phyloP scores from a whole-genome alignment of 1,139 yeast species.

The Debaryomyces sp. region DNA sequence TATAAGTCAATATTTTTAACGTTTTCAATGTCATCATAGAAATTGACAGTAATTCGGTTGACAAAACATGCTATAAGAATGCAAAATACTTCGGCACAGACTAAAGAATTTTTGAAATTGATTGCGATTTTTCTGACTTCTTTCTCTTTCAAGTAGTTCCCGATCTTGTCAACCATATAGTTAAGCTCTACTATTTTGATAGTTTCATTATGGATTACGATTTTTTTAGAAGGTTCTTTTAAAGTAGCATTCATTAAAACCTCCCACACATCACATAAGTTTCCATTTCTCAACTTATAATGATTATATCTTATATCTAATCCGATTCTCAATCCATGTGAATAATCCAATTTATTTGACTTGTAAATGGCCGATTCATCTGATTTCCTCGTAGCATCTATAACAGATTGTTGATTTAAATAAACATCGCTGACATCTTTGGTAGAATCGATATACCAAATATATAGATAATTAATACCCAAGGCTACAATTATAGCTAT shows the following conservation, averaged over 20 bases:
- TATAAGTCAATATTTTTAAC: constrained; percentile 12
- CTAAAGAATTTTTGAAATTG: constrained; percentile 18
- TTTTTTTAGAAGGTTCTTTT: constrained; percentile 14
- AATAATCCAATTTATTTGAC: constrained; percentile 63
- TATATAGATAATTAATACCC: constrained; percentile 23
- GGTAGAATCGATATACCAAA: constrained; percentile 27
- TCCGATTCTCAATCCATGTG: constrained; percentile 66
- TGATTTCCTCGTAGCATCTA: constrained; percentile 56
- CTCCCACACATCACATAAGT: constrained; percentile 67
- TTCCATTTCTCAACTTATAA: constrained; percentile 69
- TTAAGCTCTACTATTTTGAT: constrained; percentile 28
- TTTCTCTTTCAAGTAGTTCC: constrained; percentile 16
- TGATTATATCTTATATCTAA: constrained; percentile 60
- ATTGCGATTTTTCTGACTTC: constrained; percentile 21
- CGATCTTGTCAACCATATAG: constrained; percentile 22
- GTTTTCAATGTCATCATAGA: constrained; percentile 20
- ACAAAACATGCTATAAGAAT: constrained; percentile 33
- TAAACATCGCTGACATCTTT: constrained; percentile 61
- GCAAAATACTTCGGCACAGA: constrained; percentile 22
- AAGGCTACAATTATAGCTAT: constrained; percentile 23
- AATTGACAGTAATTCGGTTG: constrained; percentile 25
- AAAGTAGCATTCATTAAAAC: constrained; percentile 26
- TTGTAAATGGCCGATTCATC: constrained; percentile 68
- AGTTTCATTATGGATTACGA: constrained; percentile 20
- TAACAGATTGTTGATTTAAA: constrained; percentile 58